Base-by-base conservation (phyloP, 495 filamentous ascomycete genomes). In the Trichoderma reesei region DNA sequence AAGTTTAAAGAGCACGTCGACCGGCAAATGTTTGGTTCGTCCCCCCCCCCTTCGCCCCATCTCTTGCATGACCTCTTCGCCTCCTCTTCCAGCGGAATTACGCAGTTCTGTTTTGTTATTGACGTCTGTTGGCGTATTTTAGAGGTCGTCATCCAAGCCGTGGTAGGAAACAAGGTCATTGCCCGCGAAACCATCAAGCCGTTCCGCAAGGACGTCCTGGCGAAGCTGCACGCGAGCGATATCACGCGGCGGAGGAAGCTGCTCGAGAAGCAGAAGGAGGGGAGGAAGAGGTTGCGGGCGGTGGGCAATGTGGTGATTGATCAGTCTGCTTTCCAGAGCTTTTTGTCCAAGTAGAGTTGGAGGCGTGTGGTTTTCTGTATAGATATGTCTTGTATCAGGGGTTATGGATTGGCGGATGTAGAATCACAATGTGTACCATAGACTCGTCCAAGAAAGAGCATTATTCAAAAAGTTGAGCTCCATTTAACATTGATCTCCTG, bases 1-100 rank as follows among this genome's bases (percentile, higher is more conserved):
- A 98, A 96, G 75, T 98, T 98, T 79, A 98, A 96, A 72, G 86
- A 96, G 75, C 92, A 96, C 71, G 94, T 98, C 3, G 88, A 96
- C 65, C 79, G 94, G 38, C 95, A 98, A 76, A 89, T 96, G 80
- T 98, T 96, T 72, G 73, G 73, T 75, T 60, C 0, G 72, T 41
- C 38, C 38, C 31, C 60, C 37, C 4, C 10, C 10, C 37, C 37
- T 39, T 39, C 5, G 38, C 41, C 2, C 33, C 60, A 16, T n/a
- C n/a, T n/a, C n/a, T n/a, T n/a, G n/a, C n/a, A n/a, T n/a, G n/a
- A n/a, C n/a, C n/a, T n/a, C n/a, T n/a, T n/a, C n/a, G n/a, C n/a
- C n/a, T n/a, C n/a, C n/a, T n/a, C n/a, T n/a, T n/a, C n/a, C n/a
- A n/a, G n/a, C n/a, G n/a, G n/a, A n/a, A n/a, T n/a, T n/a, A n/a